Evolutionary conservation across 768 basidiomycete genomes (phyloP).

Genomic region (Porpolomopsis calyptriformis): DNA sequence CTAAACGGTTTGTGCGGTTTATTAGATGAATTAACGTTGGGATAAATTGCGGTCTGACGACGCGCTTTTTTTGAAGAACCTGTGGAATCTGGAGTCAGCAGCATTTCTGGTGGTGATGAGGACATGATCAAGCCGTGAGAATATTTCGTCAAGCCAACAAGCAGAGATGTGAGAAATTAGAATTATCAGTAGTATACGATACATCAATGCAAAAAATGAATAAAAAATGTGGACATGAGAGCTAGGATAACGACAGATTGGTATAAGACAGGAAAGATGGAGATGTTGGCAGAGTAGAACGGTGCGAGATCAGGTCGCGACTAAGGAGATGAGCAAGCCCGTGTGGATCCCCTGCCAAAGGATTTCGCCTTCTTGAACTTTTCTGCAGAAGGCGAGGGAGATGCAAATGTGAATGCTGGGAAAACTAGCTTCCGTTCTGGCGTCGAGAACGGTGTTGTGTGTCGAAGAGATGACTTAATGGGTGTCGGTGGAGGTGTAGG

Average conservation of each 20-base stretch:
- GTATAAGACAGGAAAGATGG: too few relatives aligned
- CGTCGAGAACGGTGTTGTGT: conserved; percentile 45
- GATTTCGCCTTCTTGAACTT: conserved; percentile 38
- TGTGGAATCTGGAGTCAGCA: too few relatives aligned
- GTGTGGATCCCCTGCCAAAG: conserved; percentile 15
- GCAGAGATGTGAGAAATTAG: too few relatives aligned
- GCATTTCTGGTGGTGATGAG: too few relatives aligned
- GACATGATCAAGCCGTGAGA: too few relatives aligned
- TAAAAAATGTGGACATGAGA: too few relatives aligned
- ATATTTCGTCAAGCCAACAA: too few relatives aligned
- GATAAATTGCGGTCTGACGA: conserved; percentile 70
- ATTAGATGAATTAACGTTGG: conserved; percentile 56
- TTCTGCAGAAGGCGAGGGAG: conserved; percentile 53
- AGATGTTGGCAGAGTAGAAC: not conserved
- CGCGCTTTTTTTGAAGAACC: conserved; percentile 34
- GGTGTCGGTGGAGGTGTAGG: conserved; percentile 23
- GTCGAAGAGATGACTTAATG: conserved; percentile 16
- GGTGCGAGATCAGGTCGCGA: not conserved
- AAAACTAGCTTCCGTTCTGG: conserved; percentile 67
- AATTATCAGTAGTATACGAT: too few relatives aligned
- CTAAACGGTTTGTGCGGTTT: conserved; percentile 81
- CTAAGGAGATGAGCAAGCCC: not conserved
- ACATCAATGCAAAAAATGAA: too few relatives aligned
- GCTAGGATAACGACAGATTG: too few relatives aligned
- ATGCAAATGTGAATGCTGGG: conserved; percentile 68